Percentiles rank a stretch among this genome's conserved stretches.
These are phyloP conservation scores for Incumbomyces delicatus DNA, from an alignment of 2,329 filamentous ascomycete genomes.

Conservation along the genomic window DNA sequence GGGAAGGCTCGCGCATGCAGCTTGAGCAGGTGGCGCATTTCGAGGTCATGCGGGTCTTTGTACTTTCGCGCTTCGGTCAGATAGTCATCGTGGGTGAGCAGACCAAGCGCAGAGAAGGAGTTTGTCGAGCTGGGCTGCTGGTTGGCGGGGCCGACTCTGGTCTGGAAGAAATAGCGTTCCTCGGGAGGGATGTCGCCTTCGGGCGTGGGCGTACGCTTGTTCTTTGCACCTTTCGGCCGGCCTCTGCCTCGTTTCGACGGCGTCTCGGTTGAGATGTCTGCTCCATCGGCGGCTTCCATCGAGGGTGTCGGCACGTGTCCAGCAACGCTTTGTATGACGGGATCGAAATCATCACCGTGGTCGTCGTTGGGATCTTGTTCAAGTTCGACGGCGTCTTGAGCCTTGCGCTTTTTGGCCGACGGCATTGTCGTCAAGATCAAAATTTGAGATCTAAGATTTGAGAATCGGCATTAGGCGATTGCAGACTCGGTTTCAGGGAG, in stretches of 20 bases:
- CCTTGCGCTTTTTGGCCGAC: constrained; percentile 23
- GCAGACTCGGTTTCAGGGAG: no score
- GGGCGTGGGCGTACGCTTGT: constrained; percentile 64
- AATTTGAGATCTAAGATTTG: no score
- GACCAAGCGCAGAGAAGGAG: constrained; percentile 60
- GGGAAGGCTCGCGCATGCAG: constrained; percentile 73
- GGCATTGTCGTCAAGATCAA: constrained; percentile 25
- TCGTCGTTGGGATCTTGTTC: constrained; percentile 20
- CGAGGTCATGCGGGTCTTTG: constrained; percentile 58
- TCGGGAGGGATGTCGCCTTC: constrained; percentile 74
- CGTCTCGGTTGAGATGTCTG: constrained; percentile 36
- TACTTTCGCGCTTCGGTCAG: constrained; percentile 59
- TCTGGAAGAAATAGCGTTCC: constrained; percentile 90
- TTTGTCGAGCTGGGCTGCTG: constrained; percentile 63
- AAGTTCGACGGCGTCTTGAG: constrained; percentile 20
- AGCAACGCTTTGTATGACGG: constrained; percentile 16
- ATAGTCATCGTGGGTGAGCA: constrained; percentile 88
- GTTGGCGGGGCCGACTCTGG: constrained; percentile 67
- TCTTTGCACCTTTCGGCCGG: constrained; percentile 46
- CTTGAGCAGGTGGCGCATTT: constrained; percentile 61
- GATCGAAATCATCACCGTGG: constrained; percentile 12
- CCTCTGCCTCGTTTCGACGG: constrained; percentile 45
- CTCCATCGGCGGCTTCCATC: constrained; percentile 28
- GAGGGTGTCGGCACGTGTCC: constrained; percentile 26
- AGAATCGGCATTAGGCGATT: no score